Evolutionary conservation across 2,329 filamentous ascomycete genomes (phyloP).

Genomic region (Fusarium sp.): DNA sequence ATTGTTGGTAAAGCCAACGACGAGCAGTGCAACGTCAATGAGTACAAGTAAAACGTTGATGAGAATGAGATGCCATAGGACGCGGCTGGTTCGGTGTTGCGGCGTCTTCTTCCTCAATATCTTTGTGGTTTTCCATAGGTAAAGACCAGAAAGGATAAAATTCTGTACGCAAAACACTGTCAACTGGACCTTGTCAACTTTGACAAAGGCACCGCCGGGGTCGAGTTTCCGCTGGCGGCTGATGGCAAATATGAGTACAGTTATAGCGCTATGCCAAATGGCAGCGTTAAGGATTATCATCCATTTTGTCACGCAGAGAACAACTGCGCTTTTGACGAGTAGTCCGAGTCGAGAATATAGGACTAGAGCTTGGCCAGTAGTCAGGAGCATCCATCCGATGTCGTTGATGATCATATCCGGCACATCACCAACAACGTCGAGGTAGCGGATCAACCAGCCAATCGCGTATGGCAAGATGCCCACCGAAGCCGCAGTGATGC

Average conservation of each 20-base stretch:
- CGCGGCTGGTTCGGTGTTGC: slow-evolving; percentile 18
- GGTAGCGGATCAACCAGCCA: slow-evolving; percentile 29
- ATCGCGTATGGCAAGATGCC: slow-evolving; percentile 27
- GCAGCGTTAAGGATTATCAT: slow-evolving; percentile 30
- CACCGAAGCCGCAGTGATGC: slow-evolving; percentile 20
- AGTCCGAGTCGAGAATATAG: slow-evolving; percentile 35
- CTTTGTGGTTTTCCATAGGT: slow-evolving; percentile 28
- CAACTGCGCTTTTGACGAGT: slow-evolving; percentile 8
- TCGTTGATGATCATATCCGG: slow-evolving; percentile 18
- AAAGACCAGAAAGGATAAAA: slow-evolving; percentile 32
- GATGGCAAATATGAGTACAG: slow-evolving; percentile 22
- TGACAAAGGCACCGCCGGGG: slow-evolving; percentile 3
- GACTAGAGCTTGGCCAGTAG: slow-evolving; percentile 35
- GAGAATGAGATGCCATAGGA: slow-evolving; percentile 38
- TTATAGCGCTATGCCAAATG: slow-evolving; percentile 30
- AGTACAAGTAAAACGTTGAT: slow-evolving; percentile 57
- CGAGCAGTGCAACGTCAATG: slow-evolving; percentile 55
- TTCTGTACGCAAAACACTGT: slow-evolving; percentile 30
- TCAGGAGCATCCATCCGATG: slow-evolving; percentile 34
- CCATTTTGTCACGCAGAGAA: slow-evolving; percentile 20
- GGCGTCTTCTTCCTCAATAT: slow-evolving; percentile 21
- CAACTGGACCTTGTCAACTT: slow-evolving; percentile 27
- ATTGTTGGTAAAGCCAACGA: slow-evolving; percentile 47
- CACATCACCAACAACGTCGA: slow-evolving; percentile 19
- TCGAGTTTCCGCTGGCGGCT: slow-evolving; percentile 12